Conservation (phyloP, 2,329 filamentous ascomycete species). For the Colletotrichum ledebouriae region DNA sequence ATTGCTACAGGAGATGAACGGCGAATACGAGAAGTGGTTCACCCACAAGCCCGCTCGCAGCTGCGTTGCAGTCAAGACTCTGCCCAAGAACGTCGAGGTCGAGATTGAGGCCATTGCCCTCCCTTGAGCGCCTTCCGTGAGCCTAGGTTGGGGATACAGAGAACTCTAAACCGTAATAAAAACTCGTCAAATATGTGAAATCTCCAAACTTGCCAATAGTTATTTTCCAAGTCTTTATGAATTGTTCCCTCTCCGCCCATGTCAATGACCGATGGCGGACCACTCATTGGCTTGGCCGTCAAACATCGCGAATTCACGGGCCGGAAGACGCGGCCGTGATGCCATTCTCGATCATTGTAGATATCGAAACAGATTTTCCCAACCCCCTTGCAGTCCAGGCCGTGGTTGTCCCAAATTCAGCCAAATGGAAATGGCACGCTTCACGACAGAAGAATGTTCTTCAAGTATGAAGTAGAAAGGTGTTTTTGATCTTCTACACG, state of each 20-base stretch:
- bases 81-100: slow-evolving; percentile 87
- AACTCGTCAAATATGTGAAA: slow-evolving; percentile 18
- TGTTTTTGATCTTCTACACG: slow-evolving; percentile 43
- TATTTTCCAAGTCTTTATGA: neutral
- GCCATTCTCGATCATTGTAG: too few relatives aligned
- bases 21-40: slow-evolving; percentile 87
- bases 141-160: neutral
- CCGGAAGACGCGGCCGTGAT: too few relatives aligned
- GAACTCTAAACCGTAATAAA: slow-evolving; percentile 9
- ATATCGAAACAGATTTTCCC: too few relatives aligned
- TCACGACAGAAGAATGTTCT: neutral
- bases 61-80: slow-evolving; percentile 90
- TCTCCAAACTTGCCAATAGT: neutral
- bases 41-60: slow-evolving; percentile 86
- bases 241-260: too few relatives aligned
- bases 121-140: slow-evolving; percentile 55
- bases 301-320: too few relatives aligned
- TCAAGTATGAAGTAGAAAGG: slow-evolving; percentile 41
- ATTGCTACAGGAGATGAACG: slow-evolving; percentile 78
- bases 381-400: too few relatives aligned
- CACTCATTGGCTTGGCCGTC: too few relatives aligned
- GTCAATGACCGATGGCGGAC: too few relatives aligned
- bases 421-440: too few relatives aligned
- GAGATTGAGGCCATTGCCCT: slow-evolving; percentile 92
- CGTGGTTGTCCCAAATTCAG: too few relatives aligned